Evolutionary conservation across 23 red algal genomes (phyloP).

Genomic region (Cyanidiococcus yangmingshanensis): DNA sequence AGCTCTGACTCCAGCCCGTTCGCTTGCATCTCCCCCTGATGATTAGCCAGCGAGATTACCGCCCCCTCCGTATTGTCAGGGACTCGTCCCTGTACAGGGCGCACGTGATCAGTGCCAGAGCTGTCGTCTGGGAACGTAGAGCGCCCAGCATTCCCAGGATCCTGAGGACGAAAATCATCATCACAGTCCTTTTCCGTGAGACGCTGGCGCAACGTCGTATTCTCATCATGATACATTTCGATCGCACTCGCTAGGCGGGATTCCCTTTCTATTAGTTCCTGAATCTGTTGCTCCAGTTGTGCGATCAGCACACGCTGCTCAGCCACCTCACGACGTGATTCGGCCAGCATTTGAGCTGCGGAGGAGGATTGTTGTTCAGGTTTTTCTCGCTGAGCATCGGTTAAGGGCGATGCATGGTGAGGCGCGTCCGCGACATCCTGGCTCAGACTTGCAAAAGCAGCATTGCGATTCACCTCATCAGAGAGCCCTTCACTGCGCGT

Average conservation of each 20-base stretch:
- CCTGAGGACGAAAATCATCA: not conserved
- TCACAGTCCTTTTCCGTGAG: not conserved
- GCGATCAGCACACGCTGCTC: not conserved
- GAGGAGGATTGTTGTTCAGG: not conserved
- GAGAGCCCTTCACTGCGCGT: not conserved
- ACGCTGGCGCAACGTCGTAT: not conserved
- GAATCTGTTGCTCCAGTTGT: not conserved
- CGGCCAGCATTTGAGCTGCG: not conserved
- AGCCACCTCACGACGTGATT: not conserved
- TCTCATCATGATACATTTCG: constrained; percentile 9
- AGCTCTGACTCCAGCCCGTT: not conserved
- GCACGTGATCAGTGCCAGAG: not conserved
- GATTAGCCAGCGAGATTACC: too few species aligned
- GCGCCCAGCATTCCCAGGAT: not conserved
- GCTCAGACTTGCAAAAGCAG: not conserved
- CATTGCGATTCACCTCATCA: not conserved
- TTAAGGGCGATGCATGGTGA: not conserved
- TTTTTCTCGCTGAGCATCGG: not conserved
- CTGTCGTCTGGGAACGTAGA: not conserved
- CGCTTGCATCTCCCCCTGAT: not conserved
- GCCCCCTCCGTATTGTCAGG: not conserved
- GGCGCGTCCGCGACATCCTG: not conserved
- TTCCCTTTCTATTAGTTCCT: not conserved
- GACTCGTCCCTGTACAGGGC: not conserved
- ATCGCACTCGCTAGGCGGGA: not conserved